Base-by-base conservation (phyloP, 139 green algal species). In the Auxenochlorella pyrenoidosa region DNA sequence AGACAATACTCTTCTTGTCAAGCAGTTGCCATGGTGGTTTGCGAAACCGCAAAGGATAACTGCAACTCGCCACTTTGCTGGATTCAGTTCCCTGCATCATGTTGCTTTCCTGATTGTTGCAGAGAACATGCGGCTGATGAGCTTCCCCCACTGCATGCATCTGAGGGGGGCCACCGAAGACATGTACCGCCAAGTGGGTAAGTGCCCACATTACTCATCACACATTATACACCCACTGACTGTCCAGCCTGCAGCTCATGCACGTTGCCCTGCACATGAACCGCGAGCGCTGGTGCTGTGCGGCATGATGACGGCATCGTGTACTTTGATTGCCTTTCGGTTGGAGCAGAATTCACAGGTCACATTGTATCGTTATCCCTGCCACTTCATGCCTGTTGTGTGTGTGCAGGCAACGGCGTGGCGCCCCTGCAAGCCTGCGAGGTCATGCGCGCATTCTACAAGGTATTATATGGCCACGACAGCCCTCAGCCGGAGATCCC, bases 71-170 rank as follows among this genome's bases (percentile, higher is more conserved):
- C 47, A 54, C 47, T 10, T 54, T 54, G 47, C 8, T 54, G 47
- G 8, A 18, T 54, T 18, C 47, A 54, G 47, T 54, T 6, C 47
- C 54, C 54, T 63, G 54, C 54, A 63, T 63, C 54, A 63, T 63
- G 54, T 63, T 24, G 15, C 18, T 63, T 8, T 54, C 47, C n/a
- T 54, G 8, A 54, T 54, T 71, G 47, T 44, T 83, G 83, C 75
- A 88, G 75, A 88, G 75, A 83, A 73, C 22, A 66, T 30, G 83
- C 70, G 71, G 83, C 68, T 58, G 40, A 58, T 75, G 75, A 43
- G 40, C 75, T 43, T 84, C 16, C 75, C 75, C 18, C 5, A 87
- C 44, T 51, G 51, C 19, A 36, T 80, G 34, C 60, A 58, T 15
- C 36, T 84, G 36, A 28, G 36, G 58, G 79, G 79, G 21, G 28